A percentile compares a stretch with the other conserved stretches of the same genome.
These are phyloP conservation scores for Penicillium sp. DNA, from an alignment of 2,329 filamentous ascomycete species.

Conservation along the genomic window DNA sequence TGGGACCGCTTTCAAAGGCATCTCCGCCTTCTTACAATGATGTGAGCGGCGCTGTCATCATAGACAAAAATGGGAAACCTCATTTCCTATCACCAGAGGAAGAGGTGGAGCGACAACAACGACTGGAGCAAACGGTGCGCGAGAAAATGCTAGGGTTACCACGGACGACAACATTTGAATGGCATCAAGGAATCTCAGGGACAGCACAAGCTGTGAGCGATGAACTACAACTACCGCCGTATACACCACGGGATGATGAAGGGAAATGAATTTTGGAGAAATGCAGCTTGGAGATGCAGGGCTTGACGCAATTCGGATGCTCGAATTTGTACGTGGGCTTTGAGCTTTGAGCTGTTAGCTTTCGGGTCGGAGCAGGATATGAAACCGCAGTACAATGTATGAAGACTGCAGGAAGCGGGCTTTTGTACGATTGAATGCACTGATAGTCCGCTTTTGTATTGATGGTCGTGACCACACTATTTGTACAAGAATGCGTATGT, in stretches of 20 bases:
- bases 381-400: background rate
- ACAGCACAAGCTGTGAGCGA: background rate
- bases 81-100: constrained; percentile 29
- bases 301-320: background rate
- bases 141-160: constrained; percentile 29
- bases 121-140: constrained; percentile 22
- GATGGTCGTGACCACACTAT: constrained; percentile 7
- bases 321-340: background rate
- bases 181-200: background rate
- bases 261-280: background rate
- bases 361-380: background rate
- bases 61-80: constrained; percentile 24
- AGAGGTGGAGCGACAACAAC: constrained; percentile 20
- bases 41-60: constrained; percentile 28
- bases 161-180: constrained; percentile 21
- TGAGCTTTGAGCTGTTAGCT: too few relatives aligned
- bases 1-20: background rate
- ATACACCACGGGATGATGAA: constrained; percentile 3
- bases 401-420: background rate
- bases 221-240: constrained; percentile 1
- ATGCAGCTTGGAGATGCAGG: background rate
- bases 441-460: constrained; percentile 2
- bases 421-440: constrained; percentile 5
- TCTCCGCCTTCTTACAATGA: constrained; percentile 27
- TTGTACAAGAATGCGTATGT: constrained; percentile 7